Evolutionary conservation across 129 eudicot species (phyloP), one percentile per base, ranked within the genome.

Genomic region (Lonicera japonica): DNA sequence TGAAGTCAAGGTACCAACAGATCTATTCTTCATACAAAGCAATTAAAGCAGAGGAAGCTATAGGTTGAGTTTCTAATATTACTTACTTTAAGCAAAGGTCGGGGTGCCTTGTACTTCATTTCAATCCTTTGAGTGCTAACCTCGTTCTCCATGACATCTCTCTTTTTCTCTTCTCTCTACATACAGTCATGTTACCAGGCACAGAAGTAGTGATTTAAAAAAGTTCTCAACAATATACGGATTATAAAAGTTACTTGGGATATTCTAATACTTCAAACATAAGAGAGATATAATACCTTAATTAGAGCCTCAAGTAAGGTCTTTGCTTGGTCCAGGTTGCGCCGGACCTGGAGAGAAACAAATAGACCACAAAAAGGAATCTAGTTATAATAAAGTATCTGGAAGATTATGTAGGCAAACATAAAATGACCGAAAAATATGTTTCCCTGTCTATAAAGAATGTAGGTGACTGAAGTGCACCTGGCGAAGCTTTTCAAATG

Each of bases 401-500:
- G 53, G 17, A 16, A 47, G 8, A 47, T 15, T 15, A 47, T 16
- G 13, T 47, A 8, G 19, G 50, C 3, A 43, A 43, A 5, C 5
- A 8, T 10, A 43, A 43, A 2, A 43, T 43, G 50, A 43, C 50
- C 50, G 16, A 14, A 10, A 43, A 43, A 43, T 29, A 29, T 29
- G 36, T 29, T 6, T 29, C 36, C 2, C 36, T 2, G 36, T 29
- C 2, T 29, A 29, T 29, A 29, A 29, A 29, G 36, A 29, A 29
- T 29, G 6, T 29, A 29, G 2, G 55, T 50, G 55, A 50, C 0
- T 17, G 9, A 14, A n/a, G 55, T 50, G 54, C 79, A 90, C 97
- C 81, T 86, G 97, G 54, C 95, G 88, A 81, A 90, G 95, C 90
- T 91, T 91, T 76, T 91, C 97, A 78, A 91, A 91, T 17, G 97